Conservation (phyloP, 2,329 filamentous ascomycete species). For the Aschersonia sp. region DNA sequence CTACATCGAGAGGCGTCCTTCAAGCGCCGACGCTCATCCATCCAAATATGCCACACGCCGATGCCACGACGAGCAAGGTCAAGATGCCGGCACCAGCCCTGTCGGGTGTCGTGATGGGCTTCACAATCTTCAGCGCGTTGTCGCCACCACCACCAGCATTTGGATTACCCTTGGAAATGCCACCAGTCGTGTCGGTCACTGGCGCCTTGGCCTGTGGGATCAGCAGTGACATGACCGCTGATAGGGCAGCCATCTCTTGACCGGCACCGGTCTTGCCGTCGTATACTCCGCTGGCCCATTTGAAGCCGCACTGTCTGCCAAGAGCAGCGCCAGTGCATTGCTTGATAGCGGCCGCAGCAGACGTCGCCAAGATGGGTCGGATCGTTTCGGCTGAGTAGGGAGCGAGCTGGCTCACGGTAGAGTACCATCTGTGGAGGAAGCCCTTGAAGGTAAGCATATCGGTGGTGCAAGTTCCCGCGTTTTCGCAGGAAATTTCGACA, state of each 20-base stretch:
- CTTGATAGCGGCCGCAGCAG: slow-evolving; percentile 37
- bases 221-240: slow-evolving; percentile 38
- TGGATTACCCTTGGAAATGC: slow-evolving; percentile 31
- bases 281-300: slow-evolving; percentile 34
- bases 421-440: slow-evolving; percentile 42
- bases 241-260: slow-evolving; percentile 44
- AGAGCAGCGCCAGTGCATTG: slow-evolving; percentile 36
- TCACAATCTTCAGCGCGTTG: slow-evolving; percentile 15
- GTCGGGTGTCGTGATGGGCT: slow-evolving; percentile 26
- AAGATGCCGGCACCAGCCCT: slow-evolving; percentile 32
- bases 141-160: slow-evolving; percentile 25
- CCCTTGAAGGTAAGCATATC: slow-evolving; percentile 53
- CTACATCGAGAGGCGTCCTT: neutral
- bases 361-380: slow-evolving; percentile 33
- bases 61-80: slow-evolving; percentile 27
- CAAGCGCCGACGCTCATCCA: slow-evolving; percentile 32
- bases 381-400: slow-evolving; percentile 37
- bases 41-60: slow-evolving; percentile 24
- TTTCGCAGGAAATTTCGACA: slow-evolving; percentile 46
- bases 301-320: slow-evolving; percentile 36
- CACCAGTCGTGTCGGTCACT: slow-evolving; percentile 32
- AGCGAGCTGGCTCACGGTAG: slow-evolving; percentile 35
- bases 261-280: slow-evolving; percentile 42
- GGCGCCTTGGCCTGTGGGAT: slow-evolving; percentile 25
- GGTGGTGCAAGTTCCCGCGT: slow-evolving; percentile 36